These are phyloP conservation scores for Boletellus ananas DNA, from an alignment of 768 basidiomycete species.

Conservation along the genomic window DNA sequence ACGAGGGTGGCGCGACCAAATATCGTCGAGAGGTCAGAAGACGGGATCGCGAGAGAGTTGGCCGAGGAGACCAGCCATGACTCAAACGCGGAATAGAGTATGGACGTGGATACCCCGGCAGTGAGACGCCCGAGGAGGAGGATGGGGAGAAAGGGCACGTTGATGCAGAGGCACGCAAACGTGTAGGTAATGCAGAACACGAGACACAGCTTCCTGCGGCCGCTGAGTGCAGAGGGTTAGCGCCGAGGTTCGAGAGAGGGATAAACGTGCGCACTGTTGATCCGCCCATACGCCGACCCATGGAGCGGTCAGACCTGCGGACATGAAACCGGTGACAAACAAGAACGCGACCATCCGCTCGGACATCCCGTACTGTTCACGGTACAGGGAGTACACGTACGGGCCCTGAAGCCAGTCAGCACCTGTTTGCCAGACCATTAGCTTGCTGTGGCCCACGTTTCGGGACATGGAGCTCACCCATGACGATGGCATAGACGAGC, in stretches of 20 bases:
- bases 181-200: slow-evolving; percentile 68
- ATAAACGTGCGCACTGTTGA: slow-evolving; percentile 41
- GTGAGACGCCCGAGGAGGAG: slow-evolving; percentile 61
- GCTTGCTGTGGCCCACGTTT: not conserved
- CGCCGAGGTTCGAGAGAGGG: not conserved
- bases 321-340: slow-evolving; percentile 75
- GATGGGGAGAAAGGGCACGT: slow-evolving; percentile 52
- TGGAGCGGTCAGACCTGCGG: slow-evolving; percentile 66
- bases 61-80: slow-evolving; percentile 72
- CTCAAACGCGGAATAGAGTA: slow-evolving; percentile 73
- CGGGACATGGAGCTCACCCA: slow-evolving; percentile 46
- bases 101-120: slow-evolving; percentile 71
- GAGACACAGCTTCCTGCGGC: slow-evolving; percentile 65
- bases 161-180: slow-evolving; percentile 55
- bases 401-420: slow-evolving; percentile 82
- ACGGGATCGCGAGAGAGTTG: slow-evolving; percentile 46
- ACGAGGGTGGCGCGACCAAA: slow-evolving; percentile 71
- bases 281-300: slow-evolving; percentile 77
- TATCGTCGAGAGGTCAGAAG: slow-evolving; percentile 59
- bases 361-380: slow-evolving; percentile 60
- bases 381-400: slow-evolving; percentile 72
- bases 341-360: slow-evolving; percentile 64
- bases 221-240: slow-evolving; percentile 37
- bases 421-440: slow-evolving; percentile 35
- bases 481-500: slow-evolving; percentile 66